Percentiles rank a stretch among this genome's conserved stretches.
phyloP scores from a whole-genome alignment of 2,329 filamentous ascomycete species.

The Aureobasidium subglaciale region DNA sequence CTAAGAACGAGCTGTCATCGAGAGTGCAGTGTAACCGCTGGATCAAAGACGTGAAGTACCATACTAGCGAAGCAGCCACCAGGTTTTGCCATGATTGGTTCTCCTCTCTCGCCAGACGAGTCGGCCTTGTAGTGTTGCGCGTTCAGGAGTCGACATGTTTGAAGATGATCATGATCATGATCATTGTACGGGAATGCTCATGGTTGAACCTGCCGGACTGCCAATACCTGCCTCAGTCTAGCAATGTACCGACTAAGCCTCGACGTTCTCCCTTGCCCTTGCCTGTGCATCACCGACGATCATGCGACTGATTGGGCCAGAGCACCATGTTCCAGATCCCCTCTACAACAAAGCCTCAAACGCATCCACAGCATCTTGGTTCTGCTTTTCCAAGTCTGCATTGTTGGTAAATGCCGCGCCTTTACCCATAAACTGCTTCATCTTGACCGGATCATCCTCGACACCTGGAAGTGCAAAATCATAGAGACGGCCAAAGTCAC shows the following conservation, averaged over 20 bases:
- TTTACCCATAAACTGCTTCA: constrained; percentile 27
- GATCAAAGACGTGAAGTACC: not conserved
- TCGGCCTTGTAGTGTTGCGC: not conserved
- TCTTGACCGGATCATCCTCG: constrained; percentile 24
- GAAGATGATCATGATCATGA: not conserved
- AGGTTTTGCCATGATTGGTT: not conserved
- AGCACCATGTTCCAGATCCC: no score
- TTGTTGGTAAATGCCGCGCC: constrained; percentile 27
- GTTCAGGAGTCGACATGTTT: not conserved
- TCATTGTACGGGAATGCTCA: not conserved
- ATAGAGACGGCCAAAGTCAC: constrained; percentile 27
- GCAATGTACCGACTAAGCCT: not conserved
- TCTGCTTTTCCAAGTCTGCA: constrained; percentile 26
- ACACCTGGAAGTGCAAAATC: constrained; percentile 25
- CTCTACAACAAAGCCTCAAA: constrained; percentile 19
- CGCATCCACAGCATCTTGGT: constrained; percentile 24
- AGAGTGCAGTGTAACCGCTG: not conserved
- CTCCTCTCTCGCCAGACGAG: not conserved
- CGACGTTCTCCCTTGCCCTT: not conserved
- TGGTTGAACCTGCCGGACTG: not conserved
- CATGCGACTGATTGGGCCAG: no score
- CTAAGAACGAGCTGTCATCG: constrained; percentile 4
- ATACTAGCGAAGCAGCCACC: not conserved
- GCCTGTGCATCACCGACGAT: no score
- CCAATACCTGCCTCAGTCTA: not conserved